Evolutionary conservation across 2,329 filamentous ascomycete species (phyloP).

Genomic region (Colletotrichum orbiculare): DNA sequence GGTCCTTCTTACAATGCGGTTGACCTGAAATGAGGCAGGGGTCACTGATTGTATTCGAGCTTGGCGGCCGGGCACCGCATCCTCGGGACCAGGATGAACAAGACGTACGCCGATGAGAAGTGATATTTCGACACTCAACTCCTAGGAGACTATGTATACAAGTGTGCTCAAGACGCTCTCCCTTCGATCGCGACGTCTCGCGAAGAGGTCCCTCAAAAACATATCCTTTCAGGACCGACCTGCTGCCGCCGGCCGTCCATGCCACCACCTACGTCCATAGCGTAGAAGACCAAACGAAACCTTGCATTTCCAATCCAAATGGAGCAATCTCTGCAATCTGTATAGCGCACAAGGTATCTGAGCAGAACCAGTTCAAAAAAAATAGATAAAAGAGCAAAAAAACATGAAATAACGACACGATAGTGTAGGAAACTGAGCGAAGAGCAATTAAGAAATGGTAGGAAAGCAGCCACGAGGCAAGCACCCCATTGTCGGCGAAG

Average conservation of each 20-base stretch:
- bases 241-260: too few species aligned
- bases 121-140: constrained; percentile 31
- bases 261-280: constrained; percentile 3
- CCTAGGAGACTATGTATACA: constrained; percentile 35
- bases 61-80: not conserved
- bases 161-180: constrained; percentile 21
- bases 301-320: constrained; percentile 21
- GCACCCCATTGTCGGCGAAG: constrained; percentile 39
- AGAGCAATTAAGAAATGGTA: constrained; percentile 47
- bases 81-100: not conserved
- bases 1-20: too few species aligned
- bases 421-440: constrained; percentile 37
- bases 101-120: constrained; percentile 23
- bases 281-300: constrained; percentile 19
- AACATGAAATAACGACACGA: constrained; percentile 2
- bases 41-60: too few species aligned
- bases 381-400: constrained; percentile 18
- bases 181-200: not conserved
- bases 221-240: too few species aligned
- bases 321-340: constrained; percentile 45
- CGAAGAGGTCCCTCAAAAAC: too few species aligned
- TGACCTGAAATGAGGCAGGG: too few species aligned
- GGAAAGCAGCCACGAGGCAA: constrained; percentile 50
- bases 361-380: constrained; percentile 39
- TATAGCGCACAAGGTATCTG: constrained; percentile 73